Base-by-base conservation (phyloP, 2,329 filamentous ascomycete genomes). In the Xylariaceae sp. region DNA sequence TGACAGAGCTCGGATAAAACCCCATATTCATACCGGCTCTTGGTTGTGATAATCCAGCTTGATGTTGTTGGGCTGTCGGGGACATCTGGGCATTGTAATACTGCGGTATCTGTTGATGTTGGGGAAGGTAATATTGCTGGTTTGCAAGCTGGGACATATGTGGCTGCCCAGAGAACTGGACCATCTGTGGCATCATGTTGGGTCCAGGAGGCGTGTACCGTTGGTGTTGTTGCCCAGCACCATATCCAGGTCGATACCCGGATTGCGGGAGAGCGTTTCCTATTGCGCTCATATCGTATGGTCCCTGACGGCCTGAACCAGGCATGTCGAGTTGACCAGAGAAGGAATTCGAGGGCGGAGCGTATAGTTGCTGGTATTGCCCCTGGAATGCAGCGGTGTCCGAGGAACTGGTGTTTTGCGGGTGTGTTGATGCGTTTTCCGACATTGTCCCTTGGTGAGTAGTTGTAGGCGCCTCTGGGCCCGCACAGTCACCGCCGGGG, bases 231-330 rank as follows among this genome's bases (percentile, higher is more conserved):
- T 67, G 69, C 29, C 73, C 73, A 36, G 69, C 65, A 47, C 77
- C 76, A 37, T 76, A 76, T 7, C 67, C 69, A 26, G 71, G 69
- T 54, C 74, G 74, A 64, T 78, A 80, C 6, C 66, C 68, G 21
- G 70, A 58, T 29, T 75, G 73, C 0, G 81, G 80, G 26, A 83
- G 70, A 45, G 78, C 69, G 60, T 72, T 76, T 26, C 71, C 70
- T 74, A 84, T 76, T 14, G 71, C 61, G 17, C 65, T 69, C 80
- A 83, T 81, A 62, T 79, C 80, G 68, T 80, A 84, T 6, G 74
- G 70, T 4, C 74, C 71, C 28, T 68, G 62, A 36, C 71, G 71
- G 19, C 50, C 54, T 28, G 65, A 63, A 12, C 63, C 70, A 44
- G 69, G 43, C 74, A 79, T 78, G 52, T 79, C 76, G 61, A 77